Evolutionary conservation across 108 stramenopile genomes (phyloP), one percentile per base, ranked within the genome.

Genomic region (Cyclotella baltica): DNA sequence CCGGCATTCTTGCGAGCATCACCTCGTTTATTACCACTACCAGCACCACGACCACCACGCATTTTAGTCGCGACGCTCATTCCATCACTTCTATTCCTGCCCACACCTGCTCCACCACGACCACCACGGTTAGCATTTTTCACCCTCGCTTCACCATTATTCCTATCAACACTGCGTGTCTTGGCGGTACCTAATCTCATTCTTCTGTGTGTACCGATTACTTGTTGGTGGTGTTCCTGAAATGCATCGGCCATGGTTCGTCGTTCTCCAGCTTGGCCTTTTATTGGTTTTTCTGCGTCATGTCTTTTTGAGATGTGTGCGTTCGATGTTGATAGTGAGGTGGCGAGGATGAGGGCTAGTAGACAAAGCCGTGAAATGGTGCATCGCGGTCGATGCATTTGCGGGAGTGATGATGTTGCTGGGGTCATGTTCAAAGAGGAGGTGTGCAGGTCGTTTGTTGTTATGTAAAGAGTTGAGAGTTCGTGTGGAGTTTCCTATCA

Each of bases 171-270:
- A n/a, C n/a, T n/a, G n/a, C 51, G 15, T 4, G 51, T 52, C 51
- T 20, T 52, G 9, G 51, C n/a, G n/a, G 51, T 4, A 52, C 51
- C 51, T 20, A 52, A 4, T 20, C 51, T 52, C 51, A 52, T 52
- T 52, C 51, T 52, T 52, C 51, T 52, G 4, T 52, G 51, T 43
- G 40, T 43, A 6, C n/a, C n/a, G 40, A 4, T 52, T 11, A 4
- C 4, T 52, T n/a, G 19, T 52, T 52, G 51, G 4, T 52, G 10
- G 51, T 52, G 51, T 52, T 52, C n/a, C 4, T 52, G n/a, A 20
- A 52, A 52, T 52, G 51, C 20, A 20, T 52, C 51, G 4, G 51
- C 51, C 51, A 52, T 52, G 51, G 51, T 52, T 52, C 20, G 9
- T 19, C 20, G 4, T 4, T 52, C 20, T 4, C 10, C 51, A 52